A percentile compares a stretch with the other conserved stretches of the same genome.
Evolutionary conservation across 2,329 filamentous ascomycete species (phyloP).

Genomic region (Gnomoniopsis sp.): DNA sequence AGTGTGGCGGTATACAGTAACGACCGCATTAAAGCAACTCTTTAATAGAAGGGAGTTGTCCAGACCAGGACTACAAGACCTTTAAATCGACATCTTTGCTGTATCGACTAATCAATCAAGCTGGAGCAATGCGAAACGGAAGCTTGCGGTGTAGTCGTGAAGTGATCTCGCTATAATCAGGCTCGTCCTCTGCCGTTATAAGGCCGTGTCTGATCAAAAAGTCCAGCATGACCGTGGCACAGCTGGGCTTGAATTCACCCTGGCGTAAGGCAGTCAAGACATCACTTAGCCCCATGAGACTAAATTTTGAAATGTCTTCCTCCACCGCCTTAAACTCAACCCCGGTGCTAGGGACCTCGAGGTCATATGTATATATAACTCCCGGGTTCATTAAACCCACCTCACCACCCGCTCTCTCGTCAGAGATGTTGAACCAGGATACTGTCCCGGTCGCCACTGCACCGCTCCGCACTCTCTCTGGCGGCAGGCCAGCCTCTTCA

Average conservation of each 20-base stretch:
- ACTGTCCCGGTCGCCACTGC: conserved; percentile 30
- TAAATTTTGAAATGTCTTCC: conserved; percentile 74
- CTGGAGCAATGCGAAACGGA: not conserved
- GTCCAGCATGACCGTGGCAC: conserved; percentile 72
- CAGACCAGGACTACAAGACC: too few relatives aligned
- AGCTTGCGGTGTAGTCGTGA: conserved; percentile 3
- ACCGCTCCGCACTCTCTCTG: conserved; percentile 24
- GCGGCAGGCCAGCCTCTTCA: conserved; percentile 61
- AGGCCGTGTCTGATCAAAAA: conserved; percentile 78
- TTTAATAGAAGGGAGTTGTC: too few relatives aligned
- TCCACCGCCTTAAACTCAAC: conserved; percentile 66
- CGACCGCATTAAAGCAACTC: too few relatives aligned
- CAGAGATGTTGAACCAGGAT: conserved; percentile 19
- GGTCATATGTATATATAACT: conserved; percentile 68
- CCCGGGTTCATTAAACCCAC: conserved; percentile 24
- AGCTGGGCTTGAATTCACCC: conserved; percentile 83
- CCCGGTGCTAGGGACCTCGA: conserved; percentile 54
- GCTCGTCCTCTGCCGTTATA: conserved; percentile 68
- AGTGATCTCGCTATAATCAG: conserved; percentile 45
- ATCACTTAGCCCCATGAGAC: conserved; percentile 57
- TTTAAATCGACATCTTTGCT: too few relatives aligned
- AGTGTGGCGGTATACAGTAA: too few relatives aligned
- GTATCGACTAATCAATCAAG: too few relatives aligned
- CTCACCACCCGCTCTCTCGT: conserved; percentile 3
- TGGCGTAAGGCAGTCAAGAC: conserved; percentile 59